These are phyloP conservation scores for Starmerella etchellsii DNA, from an alignment of 805 yeast genomes.

Conservation along the genomic window DNA sequence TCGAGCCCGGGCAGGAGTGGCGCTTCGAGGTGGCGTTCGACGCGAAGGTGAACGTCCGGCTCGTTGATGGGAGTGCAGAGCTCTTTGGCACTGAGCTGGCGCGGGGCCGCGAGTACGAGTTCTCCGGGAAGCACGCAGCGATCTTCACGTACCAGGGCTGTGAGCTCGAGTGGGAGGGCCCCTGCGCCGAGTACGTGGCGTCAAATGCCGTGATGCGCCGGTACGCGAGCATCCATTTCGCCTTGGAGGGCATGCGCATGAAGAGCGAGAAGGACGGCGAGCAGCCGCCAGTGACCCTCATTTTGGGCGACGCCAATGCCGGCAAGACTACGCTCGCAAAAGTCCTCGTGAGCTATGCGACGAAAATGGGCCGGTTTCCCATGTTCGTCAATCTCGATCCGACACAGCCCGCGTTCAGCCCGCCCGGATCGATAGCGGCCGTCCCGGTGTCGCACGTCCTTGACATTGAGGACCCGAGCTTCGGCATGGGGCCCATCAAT, in stretches of 20 bases:
- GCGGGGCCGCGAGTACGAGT: conserved; percentile 45
- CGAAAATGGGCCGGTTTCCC: conserved; percentile 56
- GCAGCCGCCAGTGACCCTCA: conserved; percentile 27
- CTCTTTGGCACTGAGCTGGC: conserved; percentile 89
- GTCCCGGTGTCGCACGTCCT: conserved; percentile 69
- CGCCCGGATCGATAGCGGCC: conserved; percentile 79
- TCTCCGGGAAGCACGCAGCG: conserved; percentile 43
- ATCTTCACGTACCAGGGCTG: conserved; percentile 57
- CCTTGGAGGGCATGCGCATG: conserved; percentile 45
- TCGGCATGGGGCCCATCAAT: conserved; percentile 67
- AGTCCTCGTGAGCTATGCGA: conserved; percentile 60
- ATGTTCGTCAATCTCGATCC: conserved; percentile 73
- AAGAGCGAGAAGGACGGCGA: not conserved
- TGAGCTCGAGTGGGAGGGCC: conserved; percentile 36
- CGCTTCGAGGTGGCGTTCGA: conserved; percentile 53
- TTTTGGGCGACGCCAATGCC: conserved; percentile 56
- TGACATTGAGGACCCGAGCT: conserved; percentile 56
- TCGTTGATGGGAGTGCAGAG: conserved; percentile 65
- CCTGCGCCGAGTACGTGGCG: conserved; percentile 43
- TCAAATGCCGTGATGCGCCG: conserved; percentile 58
- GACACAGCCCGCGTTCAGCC: conserved; percentile 47
- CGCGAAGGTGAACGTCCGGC: conserved; percentile 38
- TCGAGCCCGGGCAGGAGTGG: conserved; percentile 46
- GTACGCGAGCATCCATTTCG: conserved; percentile 60
- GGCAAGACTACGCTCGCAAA: conserved; percentile 74